Conservation (phyloP, 208 protist species). For the Willaertia magna region DNA sequence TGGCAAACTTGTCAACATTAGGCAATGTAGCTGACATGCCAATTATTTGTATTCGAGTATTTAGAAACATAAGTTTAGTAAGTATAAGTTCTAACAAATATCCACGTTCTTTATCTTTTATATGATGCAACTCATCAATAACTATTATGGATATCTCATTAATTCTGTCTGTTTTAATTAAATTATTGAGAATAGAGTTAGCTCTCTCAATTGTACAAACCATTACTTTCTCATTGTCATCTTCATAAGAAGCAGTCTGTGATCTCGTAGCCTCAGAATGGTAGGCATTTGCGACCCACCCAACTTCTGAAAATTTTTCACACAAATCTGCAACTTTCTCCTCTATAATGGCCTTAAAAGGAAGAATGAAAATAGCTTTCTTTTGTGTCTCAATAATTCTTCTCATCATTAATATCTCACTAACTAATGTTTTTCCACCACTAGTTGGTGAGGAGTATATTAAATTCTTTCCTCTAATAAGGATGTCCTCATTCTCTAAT, state of each 20-base stretch:
- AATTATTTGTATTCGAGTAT: slow-evolving; percentile 32
- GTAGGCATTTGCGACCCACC: slow-evolving; percentile 19
- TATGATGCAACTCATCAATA: slow-evolving; percentile 55
- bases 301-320: slow-evolving; percentile 9
- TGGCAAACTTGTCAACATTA: slow-evolving; percentile 30
- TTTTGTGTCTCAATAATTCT: background rate
- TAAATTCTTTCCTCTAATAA: slow-evolving; percentile 11
- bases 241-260: background rate
- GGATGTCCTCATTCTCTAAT: background rate
- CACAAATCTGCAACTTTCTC: slow-evolving; percentile 32
- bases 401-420: slow-evolving; percentile 32
- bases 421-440: slow-evolving; percentile 38
- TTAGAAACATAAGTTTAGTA: slow-evolving; percentile 31
- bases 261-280: slow-evolving; percentile 12
- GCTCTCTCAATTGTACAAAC: slow-evolving; percentile 51
- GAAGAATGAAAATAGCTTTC: slow-evolving; percentile 35
- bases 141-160: slow-evolving; percentile 40
- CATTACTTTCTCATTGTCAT: slow-evolving; percentile 20
- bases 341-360: slow-evolving; percentile 41
- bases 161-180: slow-evolving; percentile 23
- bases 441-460: slow-evolving; percentile 29
- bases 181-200: slow-evolving; percentile 27
- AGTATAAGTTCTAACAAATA: slow-evolving; percentile 44
- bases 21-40: slow-evolving; percentile 42
- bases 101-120: slow-evolving; percentile 36